Conservation (phyloP, 306 rosid genomes). For the Bauhinia variegata region DNA sequence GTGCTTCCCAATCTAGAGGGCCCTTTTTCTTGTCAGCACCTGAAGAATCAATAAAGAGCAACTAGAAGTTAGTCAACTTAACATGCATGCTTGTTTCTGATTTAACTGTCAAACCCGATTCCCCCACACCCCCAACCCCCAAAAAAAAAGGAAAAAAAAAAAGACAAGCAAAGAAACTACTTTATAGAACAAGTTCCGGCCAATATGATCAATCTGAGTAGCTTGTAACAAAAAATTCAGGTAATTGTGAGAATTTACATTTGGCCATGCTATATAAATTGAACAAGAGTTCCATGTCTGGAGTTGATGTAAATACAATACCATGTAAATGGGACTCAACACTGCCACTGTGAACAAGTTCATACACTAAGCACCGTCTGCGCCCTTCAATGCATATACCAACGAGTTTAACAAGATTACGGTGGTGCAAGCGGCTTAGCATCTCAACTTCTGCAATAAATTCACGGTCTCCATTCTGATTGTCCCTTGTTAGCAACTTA, state of each 20-base stretch:
- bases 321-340: constrained; percentile 99
- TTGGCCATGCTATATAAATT: constrained; percentile 16
- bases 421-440: constrained; percentile 92
- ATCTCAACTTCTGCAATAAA: constrained; percentile 90
- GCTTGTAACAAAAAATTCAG: neutral
- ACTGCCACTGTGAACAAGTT: constrained; percentile 89
- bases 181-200: neutral
- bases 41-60: constrained; percentile 41
- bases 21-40: constrained; percentile 72
- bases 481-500: constrained; percentile 73
- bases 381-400: constrained; percentile 91
- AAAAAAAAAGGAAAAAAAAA: too few relatives aligned
- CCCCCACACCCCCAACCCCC: too few relatives aligned
- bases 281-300: constrained; percentile 19
- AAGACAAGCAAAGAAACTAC: too few relatives aligned
- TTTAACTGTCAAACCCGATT: too few relatives aligned
- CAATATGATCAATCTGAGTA: neutral
- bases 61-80: constrained; percentile 25
- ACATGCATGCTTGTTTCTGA: neutral
- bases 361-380: constrained; percentile 84
- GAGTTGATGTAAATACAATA: constrained; percentile 39
- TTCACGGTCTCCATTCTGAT: constrained; percentile 81
- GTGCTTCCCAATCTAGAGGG: constrained; percentile 93
- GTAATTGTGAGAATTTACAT: neutral
- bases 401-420: constrained; percentile 93